Evolutionary conservation across 2,329 filamentous ascomycete species (phyloP).

Genomic region (Pyricularia sp.): DNA sequence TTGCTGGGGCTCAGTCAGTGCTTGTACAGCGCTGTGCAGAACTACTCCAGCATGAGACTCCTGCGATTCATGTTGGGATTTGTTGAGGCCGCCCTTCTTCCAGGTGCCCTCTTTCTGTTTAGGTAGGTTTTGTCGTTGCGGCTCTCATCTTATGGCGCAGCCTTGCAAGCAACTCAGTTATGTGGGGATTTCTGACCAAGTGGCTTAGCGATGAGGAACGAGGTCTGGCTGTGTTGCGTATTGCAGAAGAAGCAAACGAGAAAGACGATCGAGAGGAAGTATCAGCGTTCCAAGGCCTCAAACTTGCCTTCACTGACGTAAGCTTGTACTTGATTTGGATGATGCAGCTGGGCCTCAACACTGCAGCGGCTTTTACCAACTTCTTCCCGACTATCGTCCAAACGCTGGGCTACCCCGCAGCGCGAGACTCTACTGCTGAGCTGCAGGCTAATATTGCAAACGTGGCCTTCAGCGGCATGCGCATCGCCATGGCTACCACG

Average conservation of each 20-base stretch:
- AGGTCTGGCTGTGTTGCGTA: conserved; percentile 27
- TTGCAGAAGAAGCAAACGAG: conserved; percentile 39
- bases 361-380: conserved; percentile 18
- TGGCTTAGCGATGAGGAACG: conserved; percentile 33
- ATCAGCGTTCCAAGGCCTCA: conserved; percentile 11
- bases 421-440: conserved; percentile 17
- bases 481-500: conserved; percentile 7
- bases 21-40: conserved; percentile 40
- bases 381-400: conserved; percentile 19
- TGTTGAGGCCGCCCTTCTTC: conserved; percentile 41
- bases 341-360: conserved; percentile 16
- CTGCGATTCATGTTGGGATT: conserved; percentile 45
- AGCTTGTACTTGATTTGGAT: conserved; percentile 15
- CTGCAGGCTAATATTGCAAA: conserved; percentile 10
- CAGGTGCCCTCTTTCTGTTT: conserved; percentile 45
- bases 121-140: background rate
- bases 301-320: conserved; percentile 15
- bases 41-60: conserved; percentile 42
- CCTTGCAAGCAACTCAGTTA: background rate
- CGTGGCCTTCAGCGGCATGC: conserved; percentile 8
- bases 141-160: background rate
- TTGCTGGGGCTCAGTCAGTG: conserved; percentile 50
- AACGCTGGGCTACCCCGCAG: conserved; percentile 14
- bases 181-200: background rate
- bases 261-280: conserved; percentile 29